phyloP scores from a whole-genome alignment of 2,329 filamentous ascomycete species.

The Trichoderma guizhouense region DNA sequence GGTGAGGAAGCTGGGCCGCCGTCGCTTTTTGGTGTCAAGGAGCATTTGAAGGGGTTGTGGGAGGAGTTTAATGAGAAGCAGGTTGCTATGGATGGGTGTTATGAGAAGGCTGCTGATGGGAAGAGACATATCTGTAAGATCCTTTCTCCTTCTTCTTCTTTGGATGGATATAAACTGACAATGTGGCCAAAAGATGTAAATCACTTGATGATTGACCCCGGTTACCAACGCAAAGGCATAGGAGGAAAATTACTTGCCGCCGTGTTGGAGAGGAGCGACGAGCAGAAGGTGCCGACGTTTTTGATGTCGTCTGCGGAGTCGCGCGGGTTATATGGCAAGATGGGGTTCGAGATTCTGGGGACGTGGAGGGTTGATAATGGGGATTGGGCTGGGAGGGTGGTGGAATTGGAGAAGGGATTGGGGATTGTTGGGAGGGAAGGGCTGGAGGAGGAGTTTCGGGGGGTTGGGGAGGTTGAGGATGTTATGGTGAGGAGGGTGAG shows the following conservation, averaged over 20 bases:
- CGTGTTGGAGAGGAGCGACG: constrained; percentile 18
- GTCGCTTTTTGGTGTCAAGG: constrained; percentile 20
- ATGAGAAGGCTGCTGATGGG: constrained; percentile 20
- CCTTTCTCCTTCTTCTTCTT: no score
- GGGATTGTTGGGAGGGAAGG: constrained; percentile 16
- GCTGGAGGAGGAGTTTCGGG: constrained; percentile 20
- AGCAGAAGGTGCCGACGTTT: constrained; percentile 14
- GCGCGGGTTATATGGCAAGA: constrained; percentile 20
- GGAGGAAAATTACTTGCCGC: constrained; percentile 19
- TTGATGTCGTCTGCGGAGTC: constrained; percentile 25
- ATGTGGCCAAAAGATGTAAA: constrained; percentile 20
- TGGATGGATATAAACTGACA: background rate
- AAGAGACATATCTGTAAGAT: constrained; percentile 22
- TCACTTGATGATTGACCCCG: constrained; percentile 25
- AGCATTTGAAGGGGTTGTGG: constrained; percentile 24
- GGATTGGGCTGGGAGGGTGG: constrained; percentile 20
- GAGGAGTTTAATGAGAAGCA: constrained; percentile 21
- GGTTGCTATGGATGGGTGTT: constrained; percentile 23
- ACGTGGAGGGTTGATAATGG: constrained; percentile 23
- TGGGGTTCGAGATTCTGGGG: constrained; percentile 22
- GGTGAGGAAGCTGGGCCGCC: background rate
- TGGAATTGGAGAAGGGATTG: constrained; percentile 4
- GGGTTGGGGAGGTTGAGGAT: constrained; percentile 22
- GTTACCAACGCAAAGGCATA: constrained; percentile 23
- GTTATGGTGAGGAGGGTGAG: constrained; percentile 22